A percentile compares a stretch with the other conserved stretches of the same genome.
These are phyloP conservation scores for Aspergillus hortae DNA, from an alignment of 2,329 filamentous ascomycete genomes.

Conservation along the genomic window DNA sequence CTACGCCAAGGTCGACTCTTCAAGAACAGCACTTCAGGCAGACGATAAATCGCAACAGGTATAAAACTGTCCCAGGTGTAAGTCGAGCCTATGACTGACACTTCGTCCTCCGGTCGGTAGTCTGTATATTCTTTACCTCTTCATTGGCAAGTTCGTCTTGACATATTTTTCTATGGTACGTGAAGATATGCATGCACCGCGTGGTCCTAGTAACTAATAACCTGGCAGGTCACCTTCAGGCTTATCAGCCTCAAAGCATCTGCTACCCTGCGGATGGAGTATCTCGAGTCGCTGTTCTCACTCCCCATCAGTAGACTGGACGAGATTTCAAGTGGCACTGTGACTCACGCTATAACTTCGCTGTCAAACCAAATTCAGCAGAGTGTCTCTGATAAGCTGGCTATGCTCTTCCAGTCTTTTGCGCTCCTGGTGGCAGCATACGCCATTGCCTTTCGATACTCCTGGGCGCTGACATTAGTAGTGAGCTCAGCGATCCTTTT, in stretches of 20 bases:
- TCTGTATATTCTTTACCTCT: constrained; percentile 56
- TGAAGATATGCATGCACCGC: neutral
- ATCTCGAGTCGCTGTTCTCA: constrained; percentile 46
- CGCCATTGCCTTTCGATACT: constrained; percentile 50
- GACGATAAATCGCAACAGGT: constrained; percentile 42
- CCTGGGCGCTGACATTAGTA: constrained; percentile 50
- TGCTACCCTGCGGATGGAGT: constrained; percentile 47
- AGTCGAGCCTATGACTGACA: constrained; percentile 24
- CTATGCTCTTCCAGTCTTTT: constrained; percentile 39
- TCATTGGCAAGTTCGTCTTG: constrained; percentile 52
- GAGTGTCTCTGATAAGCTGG: constrained; percentile 53
- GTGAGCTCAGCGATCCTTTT: constrained; percentile 46
- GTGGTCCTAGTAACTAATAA: constrained; percentile 1
- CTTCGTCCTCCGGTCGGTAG: constrained; percentile 26
- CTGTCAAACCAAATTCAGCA: constrained; percentile 51
- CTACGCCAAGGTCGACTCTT: constrained; percentile 37
- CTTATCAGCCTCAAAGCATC: constrained; percentile 49
- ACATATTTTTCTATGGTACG: constrained; percentile 53
- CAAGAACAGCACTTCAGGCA: constrained; percentile 48
- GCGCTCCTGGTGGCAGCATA: constrained; percentile 45
- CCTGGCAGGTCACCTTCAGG: constrained; percentile 37
- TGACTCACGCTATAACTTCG: constrained; percentile 50
- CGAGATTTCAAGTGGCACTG: constrained; percentile 48
- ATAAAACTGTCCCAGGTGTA: constrained; percentile 14
- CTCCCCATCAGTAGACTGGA: constrained; percentile 50